These are phyloP conservation scores for Stagonosporopsis rhizophila DNA, from an alignment of 2,329 filamentous ascomycete genomes.

Conservation along the genomic window DNA sequence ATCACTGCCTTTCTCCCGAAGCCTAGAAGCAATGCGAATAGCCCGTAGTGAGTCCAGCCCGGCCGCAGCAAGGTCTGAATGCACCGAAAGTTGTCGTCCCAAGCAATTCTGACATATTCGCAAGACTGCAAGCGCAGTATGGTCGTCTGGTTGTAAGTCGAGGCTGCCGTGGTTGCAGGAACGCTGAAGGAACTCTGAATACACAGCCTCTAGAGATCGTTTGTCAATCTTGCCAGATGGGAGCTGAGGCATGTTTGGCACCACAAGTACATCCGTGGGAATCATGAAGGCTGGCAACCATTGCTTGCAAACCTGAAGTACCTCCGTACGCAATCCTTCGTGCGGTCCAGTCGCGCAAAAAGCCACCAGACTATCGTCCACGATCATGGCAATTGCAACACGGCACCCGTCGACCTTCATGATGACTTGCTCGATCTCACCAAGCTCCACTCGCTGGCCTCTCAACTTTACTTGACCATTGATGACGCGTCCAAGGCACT, in stretches of 20 bases:
- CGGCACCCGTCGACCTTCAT: slow-evolving; percentile 56
- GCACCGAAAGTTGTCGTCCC: slow-evolving; percentile 44
- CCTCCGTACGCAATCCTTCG: slow-evolving; percentile 48
- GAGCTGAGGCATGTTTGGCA: slow-evolving; percentile 73
- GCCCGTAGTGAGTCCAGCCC: slow-evolving; percentile 73
- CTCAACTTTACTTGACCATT: slow-evolving; percentile 86
- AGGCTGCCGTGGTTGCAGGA: slow-evolving; percentile 2
- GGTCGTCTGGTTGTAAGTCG: slow-evolving; percentile 23
- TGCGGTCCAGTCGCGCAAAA: slow-evolving; percentile 69
- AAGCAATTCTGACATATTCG: slow-evolving; percentile 54
- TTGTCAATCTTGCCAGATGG: slow-evolving; percentile 86
- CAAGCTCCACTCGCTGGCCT: slow-evolving; percentile 82
- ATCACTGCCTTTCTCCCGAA: slow-evolving; percentile 65
- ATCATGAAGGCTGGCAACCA: slow-evolving; percentile 89
- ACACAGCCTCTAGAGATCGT: slow-evolving; percentile 66
- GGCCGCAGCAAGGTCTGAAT: slow-evolving; percentile 57
- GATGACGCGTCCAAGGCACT: slow-evolving; percentile 81
- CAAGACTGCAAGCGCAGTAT: slow-evolving; percentile 44
- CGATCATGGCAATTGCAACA: slow-evolving; percentile 70
- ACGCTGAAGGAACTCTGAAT: slow-evolving; percentile 46
- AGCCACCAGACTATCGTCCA: slow-evolving; percentile 72
- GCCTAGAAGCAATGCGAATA: slow-evolving; percentile 68
- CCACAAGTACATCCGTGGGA: slow-evolving; percentile 72
- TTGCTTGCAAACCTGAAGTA: slow-evolving; percentile 68
- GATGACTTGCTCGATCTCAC: slow-evolving; percentile 58